Base-by-base conservation (phyloP, 768 basidiomycete species). In the Cystobasidium ongulense region DNA sequence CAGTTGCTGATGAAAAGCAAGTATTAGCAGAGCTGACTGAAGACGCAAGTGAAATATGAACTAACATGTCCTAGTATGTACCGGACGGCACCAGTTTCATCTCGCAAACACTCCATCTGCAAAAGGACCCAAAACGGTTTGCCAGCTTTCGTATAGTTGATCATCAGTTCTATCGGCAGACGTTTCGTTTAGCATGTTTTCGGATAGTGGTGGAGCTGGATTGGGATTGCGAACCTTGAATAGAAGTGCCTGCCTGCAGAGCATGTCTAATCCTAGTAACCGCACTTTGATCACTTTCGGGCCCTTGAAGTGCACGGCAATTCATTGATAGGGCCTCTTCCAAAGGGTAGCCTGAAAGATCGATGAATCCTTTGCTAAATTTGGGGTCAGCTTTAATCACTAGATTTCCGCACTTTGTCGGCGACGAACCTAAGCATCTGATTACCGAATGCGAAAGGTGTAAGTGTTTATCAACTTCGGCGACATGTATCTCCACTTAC, bases 251-350 rank as follows among this genome's bases (percentile, higher is more conserved):
- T n/a, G n/a, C n/a, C n/a, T n/a, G n/a, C n/a, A n/a, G n/a, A 15
- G 73, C 73, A n/a, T 46, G 4, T 57, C 73, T 39, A 23, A 74
- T 74, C 31, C 73, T 3, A n/a, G 21, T 7, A 21, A 74, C 39
- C 2, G 50, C 36, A 13, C 25, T 10, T 13, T 21, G 38, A 15
- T 38, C 33, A 15, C 65, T 74, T 18, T 64, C 73, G 5, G 73
- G 65, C n/a, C 73, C 73, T 72, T 74, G 73, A 5, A 74, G 35
- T 63, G 67, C 66, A n/a, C 73, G 73, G 33, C 73, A 74, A 57
- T 74, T 74, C 2, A 23, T 11, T 27, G 23, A 21, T 10, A 72
- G 23, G 33, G 57, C 70, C 13, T 74, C 73, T 21, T 53, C 43
- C 23, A 36, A 64, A 13, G 21, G 13, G 21, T 54, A 54, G 10